phyloP scores from a whole-genome alignment of 257 asterid genomes.

The Forsythia viridissima region DNA sequence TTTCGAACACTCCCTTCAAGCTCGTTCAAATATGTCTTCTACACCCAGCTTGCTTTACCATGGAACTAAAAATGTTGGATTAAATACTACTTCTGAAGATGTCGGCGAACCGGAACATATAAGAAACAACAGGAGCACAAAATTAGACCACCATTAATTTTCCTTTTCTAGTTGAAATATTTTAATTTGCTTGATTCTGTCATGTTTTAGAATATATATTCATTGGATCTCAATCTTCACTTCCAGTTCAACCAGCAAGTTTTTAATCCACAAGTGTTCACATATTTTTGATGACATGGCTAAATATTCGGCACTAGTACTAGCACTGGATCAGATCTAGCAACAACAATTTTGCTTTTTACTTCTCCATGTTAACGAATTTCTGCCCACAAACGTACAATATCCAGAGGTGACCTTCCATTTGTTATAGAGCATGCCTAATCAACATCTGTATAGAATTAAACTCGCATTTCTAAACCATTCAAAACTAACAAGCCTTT shows the following conservation, averaged over 20 bases:
- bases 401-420: not conserved
- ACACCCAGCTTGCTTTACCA: not conserved
- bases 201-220: too few species aligned
- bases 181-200: too few species aligned
- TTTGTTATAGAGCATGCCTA: not conserved
- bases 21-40: not conserved
- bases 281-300: not conserved
- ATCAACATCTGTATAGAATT: not conserved
- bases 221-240: too few species aligned
- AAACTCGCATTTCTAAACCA: not conserved
- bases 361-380: not conserved
- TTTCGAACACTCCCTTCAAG: not conserved
- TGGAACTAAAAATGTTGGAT: not conserved
- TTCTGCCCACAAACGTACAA: too few species aligned
- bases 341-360: too few species aligned
- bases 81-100: not conserved
- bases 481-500: not conserved
- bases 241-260: too few species aligned
- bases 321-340: not conserved
- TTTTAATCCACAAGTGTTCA: too few species aligned
- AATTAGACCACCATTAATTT: too few species aligned
- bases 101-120: not conserved
- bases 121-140: not conserved
- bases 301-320: not conserved
- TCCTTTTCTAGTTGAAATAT: too few species aligned